A percentile compares a stretch with the other conserved stretches of the same genome.
Evolutionary conservation across 1,284 basidiomycete species (phyloP).

Genomic region (Leccinum solheimii): DNA sequence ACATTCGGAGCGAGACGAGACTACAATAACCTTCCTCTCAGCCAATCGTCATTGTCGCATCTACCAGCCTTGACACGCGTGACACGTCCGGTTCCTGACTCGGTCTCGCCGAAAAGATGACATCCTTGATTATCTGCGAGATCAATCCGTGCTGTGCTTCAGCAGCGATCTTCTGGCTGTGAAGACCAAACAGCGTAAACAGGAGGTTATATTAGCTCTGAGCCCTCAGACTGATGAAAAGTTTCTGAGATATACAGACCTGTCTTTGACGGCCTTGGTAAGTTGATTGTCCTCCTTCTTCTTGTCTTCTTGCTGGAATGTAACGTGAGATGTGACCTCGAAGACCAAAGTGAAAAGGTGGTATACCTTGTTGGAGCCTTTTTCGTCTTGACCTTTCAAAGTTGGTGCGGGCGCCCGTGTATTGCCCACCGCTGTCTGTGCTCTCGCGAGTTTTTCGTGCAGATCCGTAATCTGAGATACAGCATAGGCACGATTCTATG

Average conservation of each 20-base stretch:
- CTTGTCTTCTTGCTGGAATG: constrained; percentile 58
- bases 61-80: constrained; percentile 37
- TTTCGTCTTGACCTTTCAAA: constrained; percentile 47
- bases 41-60: constrained; percentile 41
- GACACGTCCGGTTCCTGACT: constrained; percentile 30
- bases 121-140: constrained; percentile 85
- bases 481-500: constrained; percentile 87
- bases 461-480: constrained; percentile 88
- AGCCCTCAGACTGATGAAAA: background rate
- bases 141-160: constrained; percentile 93
- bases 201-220: background rate
- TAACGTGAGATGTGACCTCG: background rate
- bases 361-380: constrained; percentile 36
- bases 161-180: constrained; percentile 78
- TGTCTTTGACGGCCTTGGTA: constrained; percentile 80
- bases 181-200: constrained; percentile 1
- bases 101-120: constrained; percentile 73
- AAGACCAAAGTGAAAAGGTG: background rate
- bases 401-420: constrained; percentile 58
- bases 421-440: constrained; percentile 51
- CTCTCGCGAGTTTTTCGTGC: constrained; percentile 81
- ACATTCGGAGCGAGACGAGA: background rate
- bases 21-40: constrained; percentile 4
- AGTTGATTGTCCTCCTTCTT: constrained; percentile 79
- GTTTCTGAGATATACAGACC: constrained; percentile 47